phyloP scores from a whole-genome alignment of 257 asterid species.

The Gentiana dahurica region DNA sequence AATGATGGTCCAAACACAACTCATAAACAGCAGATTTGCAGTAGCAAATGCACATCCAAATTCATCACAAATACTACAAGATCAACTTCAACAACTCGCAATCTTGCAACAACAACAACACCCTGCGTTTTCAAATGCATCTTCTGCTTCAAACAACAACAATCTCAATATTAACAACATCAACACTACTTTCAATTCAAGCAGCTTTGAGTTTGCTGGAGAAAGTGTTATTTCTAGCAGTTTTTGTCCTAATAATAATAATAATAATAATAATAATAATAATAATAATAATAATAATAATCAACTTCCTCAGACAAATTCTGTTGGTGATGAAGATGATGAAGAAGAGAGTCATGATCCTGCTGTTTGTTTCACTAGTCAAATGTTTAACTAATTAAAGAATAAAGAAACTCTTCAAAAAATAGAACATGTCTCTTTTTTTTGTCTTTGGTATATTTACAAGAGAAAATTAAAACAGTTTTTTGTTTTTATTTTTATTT shows the following conservation, averaged over 20 bases:
- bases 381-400: constrained; percentile 21
- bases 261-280: no score
- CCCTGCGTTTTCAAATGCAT: constrained; percentile 55
- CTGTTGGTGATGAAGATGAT: constrained; percentile 40
- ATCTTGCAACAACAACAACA: constrained; percentile 18
- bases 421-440: no score
- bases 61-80: constrained; percentile 1
- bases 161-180: constrained; percentile 21
- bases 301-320: constrained; percentile 8
- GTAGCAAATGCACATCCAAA: constrained; percentile 49
- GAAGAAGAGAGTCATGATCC: constrained; percentile 41
- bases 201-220: constrained; percentile 19
- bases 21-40: constrained; percentile 52
- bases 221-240: constrained; percentile 19
- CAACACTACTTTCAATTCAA: constrained; percentile 18
- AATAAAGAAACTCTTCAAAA: background rate
- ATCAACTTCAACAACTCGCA: constrained; percentile 14
- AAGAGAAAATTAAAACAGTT: no score
- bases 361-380: constrained; percentile 42
- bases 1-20: constrained; percentile 57
- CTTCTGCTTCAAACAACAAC: constrained; percentile 63
- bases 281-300: constrained; percentile 33
- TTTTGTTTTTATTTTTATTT: no score
- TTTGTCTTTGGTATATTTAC: no score
- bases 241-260: no score